Evolutionary conservation across 345 rosid species (phyloP), one percentile per base, ranked within the genome.

Genomic region (Salix brachista): DNA sequence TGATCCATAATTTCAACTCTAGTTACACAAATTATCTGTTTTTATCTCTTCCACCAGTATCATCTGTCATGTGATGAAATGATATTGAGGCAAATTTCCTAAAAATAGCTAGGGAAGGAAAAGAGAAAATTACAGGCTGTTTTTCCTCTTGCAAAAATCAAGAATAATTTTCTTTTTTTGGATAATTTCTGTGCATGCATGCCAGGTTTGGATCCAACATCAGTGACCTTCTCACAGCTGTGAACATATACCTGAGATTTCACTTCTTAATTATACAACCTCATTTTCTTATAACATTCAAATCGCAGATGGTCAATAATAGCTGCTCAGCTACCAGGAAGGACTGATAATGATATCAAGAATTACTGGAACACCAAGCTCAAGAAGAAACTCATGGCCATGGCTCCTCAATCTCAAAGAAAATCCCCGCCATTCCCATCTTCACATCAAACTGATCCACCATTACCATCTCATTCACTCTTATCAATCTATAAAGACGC

Each of bases 331-430:
- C 87, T 92, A 73, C 98, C 97, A 23, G 97, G 97, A 39, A 88
- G 98, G 82, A 94, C 98, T 14, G 98, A 94, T 69, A 94, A 94
- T 73, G 98, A 94, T 84, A 91, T 94, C 62, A 94, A 94, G 81
- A 94, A 94, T 84, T 88, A 92, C 80, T 94, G 97, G 98, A 94
- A 92, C 87, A 94, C 97, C 42, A 94, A 94, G 88, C 96, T 94
- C 64, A 94, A 91, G 91, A 94, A 92, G 86, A 94, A 89, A 82
- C 87, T 91, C 74, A 82, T 90, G 84, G 88, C 81, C 39, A 77
- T 83, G 78, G 70, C 75, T 60, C 84, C 89, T 75, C 87, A 82
- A 8, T 36, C 80, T 52, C 85, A 85, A 71, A 88, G 84, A 86
- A 87, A 83, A 48, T 83, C 86, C 32, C 77, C 75, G 26, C 76